Base-by-base conservation (phyloP, 1,284 basidiomycete species). In the Phellinidium pouzarii region DNA sequence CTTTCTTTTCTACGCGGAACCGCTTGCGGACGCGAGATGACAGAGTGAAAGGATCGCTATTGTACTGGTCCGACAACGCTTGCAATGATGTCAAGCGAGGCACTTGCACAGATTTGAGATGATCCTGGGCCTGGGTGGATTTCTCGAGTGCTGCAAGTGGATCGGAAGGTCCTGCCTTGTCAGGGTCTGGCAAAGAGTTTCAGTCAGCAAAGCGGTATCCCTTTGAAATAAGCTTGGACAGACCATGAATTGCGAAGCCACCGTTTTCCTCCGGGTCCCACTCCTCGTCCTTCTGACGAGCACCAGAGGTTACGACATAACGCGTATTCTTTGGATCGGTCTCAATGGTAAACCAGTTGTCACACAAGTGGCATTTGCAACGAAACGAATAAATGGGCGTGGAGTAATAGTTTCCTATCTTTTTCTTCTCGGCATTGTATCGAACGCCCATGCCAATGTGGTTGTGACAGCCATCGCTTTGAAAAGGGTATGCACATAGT, bases 381-480 rank as follows among this genome's bases (percentile, higher is more conserved):
- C 90, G 78, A 66, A 99, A 99, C 0, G 84, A 87, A 67, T 77
- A 98, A 50, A 99, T 96, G 2, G 94, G 91, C 0, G 94, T 98
- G 0, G 86, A 88, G 64, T 91, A 92, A 70, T 99, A 99, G 59
- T 81, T 84, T n/a, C 94, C 96, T 17, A 96, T 80, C 68, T 95
- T 96, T 71, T 86, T 86, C 77, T 99, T 99, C 68, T 97, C 93
- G 0, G 96, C 96, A 62, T 99, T 99, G 75, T 96, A 99, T 1
- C 96, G 88, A 2, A 97, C 94, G 25, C 94, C 94, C 79, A 94
- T 94, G 14, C 94, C 94, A 55, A 97, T 91, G 70, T 96, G 94
- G 60, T 87, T 88, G 68, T 94, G 82, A 69, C 94, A 98, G 69
- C 84, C 85, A 49, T 85, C 91, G 64, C 87, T 91, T 62, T 3